These are phyloP conservation scores for Coemansia sp. DNA, from an alignment of 192 early-diverging fungal species.

Conservation along the genomic window DNA sequence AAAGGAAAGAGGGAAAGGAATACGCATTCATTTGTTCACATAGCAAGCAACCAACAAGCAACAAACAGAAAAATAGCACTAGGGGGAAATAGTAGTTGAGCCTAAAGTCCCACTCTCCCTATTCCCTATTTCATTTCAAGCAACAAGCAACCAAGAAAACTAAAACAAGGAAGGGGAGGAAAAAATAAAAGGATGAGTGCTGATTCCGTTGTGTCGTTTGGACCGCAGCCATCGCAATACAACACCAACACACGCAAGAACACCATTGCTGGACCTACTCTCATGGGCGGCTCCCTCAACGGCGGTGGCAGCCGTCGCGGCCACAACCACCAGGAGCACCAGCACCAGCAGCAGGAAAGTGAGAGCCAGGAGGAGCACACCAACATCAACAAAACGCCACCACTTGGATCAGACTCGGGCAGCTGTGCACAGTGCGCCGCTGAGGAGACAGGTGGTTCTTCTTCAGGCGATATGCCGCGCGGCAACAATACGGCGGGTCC, in stretches of 20 bases:
- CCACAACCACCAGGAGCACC: not conserved
- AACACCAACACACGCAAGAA: not conserved
- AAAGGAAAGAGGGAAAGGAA: too few relatives aligned
- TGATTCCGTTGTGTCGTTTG: conserved; percentile 12
- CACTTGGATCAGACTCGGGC: not conserved
- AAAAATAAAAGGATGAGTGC: not conserved
- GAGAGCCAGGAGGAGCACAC: not conserved
- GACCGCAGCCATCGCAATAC: conserved; percentile 23
- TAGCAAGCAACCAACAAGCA: too few relatives aligned
- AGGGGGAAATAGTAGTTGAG: too few relatives aligned
- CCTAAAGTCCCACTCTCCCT: too few relatives aligned
- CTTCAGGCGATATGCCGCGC: not conserved
- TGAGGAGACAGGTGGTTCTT: not conserved
- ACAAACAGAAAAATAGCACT: too few relatives aligned
- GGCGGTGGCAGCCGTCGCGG: not conserved
- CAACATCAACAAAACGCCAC: not conserved
- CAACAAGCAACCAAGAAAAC: not conserved
- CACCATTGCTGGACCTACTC: not conserved
- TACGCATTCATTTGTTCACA: too few relatives aligned
- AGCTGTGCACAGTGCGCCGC: not conserved
- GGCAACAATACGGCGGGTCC: conserved; percentile 9
- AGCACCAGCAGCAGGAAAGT: too few relatives aligned
- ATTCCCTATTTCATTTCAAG: too few relatives aligned
- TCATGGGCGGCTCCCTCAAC: not conserved
- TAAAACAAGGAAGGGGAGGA: not conserved